phyloP scores from a whole-genome alignment of 768 basidiomycete species.

The Calocera cornea region DNA sequence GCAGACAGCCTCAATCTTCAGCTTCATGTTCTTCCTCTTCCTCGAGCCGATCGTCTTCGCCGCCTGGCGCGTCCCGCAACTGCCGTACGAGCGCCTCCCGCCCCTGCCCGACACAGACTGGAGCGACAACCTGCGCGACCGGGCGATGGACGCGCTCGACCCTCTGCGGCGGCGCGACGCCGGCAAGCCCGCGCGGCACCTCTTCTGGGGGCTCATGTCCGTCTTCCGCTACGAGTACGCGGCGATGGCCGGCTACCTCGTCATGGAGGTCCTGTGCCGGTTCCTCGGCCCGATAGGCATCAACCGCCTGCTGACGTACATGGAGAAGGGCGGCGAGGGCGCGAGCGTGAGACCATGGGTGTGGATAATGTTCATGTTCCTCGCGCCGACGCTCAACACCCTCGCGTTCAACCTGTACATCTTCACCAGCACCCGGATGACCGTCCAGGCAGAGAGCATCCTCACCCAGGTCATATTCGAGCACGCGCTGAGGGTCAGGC shows the following conservation, averaged over 20 bases:
- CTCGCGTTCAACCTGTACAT: conserved; percentile 1
- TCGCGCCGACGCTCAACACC: conserved; percentile 1
- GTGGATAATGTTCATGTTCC: not conserved
- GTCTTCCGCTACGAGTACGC: conserved; percentile 1
- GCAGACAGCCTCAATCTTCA: conserved; percentile 10
- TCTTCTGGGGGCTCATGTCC: not conserved
- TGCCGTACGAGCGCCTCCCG: conserved; percentile 25
- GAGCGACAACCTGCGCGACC: conserved; percentile 21
- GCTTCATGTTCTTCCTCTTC: conserved; percentile 10
- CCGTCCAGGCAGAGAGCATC: conserved; percentile 24
- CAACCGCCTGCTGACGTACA: conserved; percentile 16
- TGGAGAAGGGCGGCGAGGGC: not conserved
- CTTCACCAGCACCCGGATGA: conserved; percentile 15
- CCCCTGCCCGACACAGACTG: conserved; percentile 26
- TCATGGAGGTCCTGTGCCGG: not conserved
- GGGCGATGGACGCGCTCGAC: conserved; percentile 22
- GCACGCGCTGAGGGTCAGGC: conserved; percentile 25
- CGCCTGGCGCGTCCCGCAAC: conserved; percentile 22
- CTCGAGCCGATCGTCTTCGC: conserved; percentile 20
- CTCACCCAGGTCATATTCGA: conserved; percentile 26
- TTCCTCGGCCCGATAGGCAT: conserved; percentile 1
- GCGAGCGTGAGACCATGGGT: not conserved
- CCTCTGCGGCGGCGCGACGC: conserved; percentile 11
- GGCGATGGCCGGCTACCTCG: not conserved
- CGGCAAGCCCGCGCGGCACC: not conserved